A percentile compares a stretch with the other conserved stretches of the same genome.
Conservation (phyloP, 768 basidiomycete species). For the Boletus sensibilis region DNA sequence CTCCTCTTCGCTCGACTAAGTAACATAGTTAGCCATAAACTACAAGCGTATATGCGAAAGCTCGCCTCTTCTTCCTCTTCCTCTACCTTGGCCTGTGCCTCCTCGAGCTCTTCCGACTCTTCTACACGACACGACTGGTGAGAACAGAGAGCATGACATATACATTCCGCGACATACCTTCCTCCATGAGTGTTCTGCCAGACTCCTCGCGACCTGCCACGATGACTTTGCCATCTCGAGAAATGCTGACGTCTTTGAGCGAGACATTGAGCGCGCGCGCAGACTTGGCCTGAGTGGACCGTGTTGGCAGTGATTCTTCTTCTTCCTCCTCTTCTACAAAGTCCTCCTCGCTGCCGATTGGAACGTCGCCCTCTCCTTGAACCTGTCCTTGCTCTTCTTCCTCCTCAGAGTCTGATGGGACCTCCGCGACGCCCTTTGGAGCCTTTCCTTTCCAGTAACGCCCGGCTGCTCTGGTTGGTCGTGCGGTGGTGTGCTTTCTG, state of each 20-base stretch:
- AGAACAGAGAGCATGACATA: conserved; percentile 5
- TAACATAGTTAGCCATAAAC: conserved; percentile 16
- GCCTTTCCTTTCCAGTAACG: conserved; percentile 92
- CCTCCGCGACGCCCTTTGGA: conserved; percentile 66
- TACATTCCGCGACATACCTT: conserved; percentile 37
- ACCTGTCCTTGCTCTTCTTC: conserved; percentile 48
- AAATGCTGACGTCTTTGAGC: conserved; percentile 78
- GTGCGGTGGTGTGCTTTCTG: conserved; percentile 73
- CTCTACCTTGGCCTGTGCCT: conserved; percentile 40
- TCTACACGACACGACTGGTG: conserved; percentile 8
- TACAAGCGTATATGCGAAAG: conserved; percentile 4
- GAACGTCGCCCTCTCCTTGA: conserved; percentile 55
- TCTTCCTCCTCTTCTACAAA: conserved; percentile 48
- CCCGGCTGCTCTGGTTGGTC: conserved; percentile 75
- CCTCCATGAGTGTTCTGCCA: conserved; percentile 66
- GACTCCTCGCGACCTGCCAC: conserved; percentile 78
- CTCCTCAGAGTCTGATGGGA: conserved; percentile 64
- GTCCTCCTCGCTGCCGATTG: conserved; percentile 57
- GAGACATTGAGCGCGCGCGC: conserved; percentile 67
- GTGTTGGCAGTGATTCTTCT: conserved; percentile 43
- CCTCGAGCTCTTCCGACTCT: conserved; percentile 42
- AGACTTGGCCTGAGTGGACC: conserved; percentile 33
- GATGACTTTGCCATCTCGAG: conserved; percentile 75
- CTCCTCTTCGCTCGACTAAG: conserved; percentile 84
- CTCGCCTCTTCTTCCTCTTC: conserved; percentile 41